Conservation (phyloP, 306 rosid genomes). For the Lupinus albus region DNA sequence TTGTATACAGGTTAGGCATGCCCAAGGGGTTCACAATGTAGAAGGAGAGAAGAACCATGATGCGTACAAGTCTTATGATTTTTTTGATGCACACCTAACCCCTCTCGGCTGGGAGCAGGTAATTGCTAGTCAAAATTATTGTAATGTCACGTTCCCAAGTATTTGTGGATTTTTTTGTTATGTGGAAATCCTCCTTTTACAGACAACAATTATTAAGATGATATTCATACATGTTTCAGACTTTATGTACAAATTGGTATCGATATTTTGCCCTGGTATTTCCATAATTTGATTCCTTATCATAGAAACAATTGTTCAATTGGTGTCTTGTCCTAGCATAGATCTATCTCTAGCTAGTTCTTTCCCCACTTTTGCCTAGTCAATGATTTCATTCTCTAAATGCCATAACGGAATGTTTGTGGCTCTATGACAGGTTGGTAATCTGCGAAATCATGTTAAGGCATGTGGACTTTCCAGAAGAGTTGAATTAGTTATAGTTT, state of each 20-base stretch:
- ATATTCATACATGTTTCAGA: not conserved
- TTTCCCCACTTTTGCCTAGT: conserved; percentile 19
- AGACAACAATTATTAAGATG: conserved; percentile 18
- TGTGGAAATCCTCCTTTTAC: conserved; percentile 16
- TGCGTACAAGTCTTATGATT: conserved; percentile 58
- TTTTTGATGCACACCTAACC: conserved; percentile 76
- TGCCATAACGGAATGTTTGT: conserved; percentile 10
- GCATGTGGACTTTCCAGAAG: conserved; percentile 59
- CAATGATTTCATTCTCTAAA: conserved; percentile 8
- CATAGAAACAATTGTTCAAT: not conserved
- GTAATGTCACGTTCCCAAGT: conserved; percentile 25
- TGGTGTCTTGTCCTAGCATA: not conserved
- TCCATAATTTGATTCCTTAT: conserved; percentile 23
- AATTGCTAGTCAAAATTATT: conserved; percentile 12
- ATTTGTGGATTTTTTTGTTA: not conserved
- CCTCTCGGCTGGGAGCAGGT: conserved; percentile 93
- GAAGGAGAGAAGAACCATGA: conserved; percentile 67
- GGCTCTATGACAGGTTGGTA: conserved; percentile 58
- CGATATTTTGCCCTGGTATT: conserved; percentile 17
- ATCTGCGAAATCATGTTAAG: conserved; percentile 73
- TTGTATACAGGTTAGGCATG: conserved; percentile 78
- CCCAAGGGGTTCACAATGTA: conserved; percentile 83
- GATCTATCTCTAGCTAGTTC: conserved; percentile 19
- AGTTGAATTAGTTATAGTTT: conserved; percentile 69
- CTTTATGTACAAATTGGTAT: conserved; percentile 7